These are phyloP conservation scores for Dianthus caryophyllus DNA, from an alignment of 148 eudicot genomes.

Conservation along the genomic window DNA sequence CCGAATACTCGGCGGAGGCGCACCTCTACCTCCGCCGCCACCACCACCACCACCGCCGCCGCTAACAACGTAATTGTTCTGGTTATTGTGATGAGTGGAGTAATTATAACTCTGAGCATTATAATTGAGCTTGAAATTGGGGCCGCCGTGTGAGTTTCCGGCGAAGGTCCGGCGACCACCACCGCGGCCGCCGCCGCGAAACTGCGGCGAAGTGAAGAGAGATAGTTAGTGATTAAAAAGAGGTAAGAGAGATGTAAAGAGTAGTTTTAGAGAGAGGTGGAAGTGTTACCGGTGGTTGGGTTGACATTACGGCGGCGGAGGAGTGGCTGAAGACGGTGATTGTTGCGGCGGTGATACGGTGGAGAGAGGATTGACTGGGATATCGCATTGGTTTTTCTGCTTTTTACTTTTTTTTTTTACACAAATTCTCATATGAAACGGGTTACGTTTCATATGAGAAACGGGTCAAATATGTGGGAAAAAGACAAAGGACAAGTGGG, in stretches of 20 bases:
- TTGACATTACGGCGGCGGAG: slow-evolving; percentile 25
- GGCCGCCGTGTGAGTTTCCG: slow-evolving; percentile 11
- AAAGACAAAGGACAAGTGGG: too few relatives aligned
- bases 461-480: too few relatives aligned
- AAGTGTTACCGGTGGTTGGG: slow-evolving; percentile 6
- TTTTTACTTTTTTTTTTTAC: too few relatives aligned
- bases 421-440: too few relatives aligned
- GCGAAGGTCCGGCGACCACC: slow-evolving; percentile 34
- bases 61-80: background rate
- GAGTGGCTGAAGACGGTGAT: slow-evolving; percentile 19
- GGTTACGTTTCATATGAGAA: too few relatives aligned
- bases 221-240: background rate
- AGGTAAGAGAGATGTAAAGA: background rate
- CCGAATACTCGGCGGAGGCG: slow-evolving; percentile 18
- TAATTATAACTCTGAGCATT: slow-evolving; percentile 7
- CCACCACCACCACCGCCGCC: slow-evolving; percentile 13
- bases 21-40: slow-evolving; percentile 6
- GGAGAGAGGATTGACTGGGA: slow-evolving; percentile 29
- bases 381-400: slow-evolving; percentile 13
- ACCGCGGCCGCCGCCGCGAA: slow-evolving; percentile 31
- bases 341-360: slow-evolving; percentile 37
- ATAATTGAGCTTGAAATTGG: background rate
- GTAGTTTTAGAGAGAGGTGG: background rate
- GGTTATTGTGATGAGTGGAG: background rate
- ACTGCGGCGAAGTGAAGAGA: slow-evolving; percentile 37